phyloP scores from a whole-genome alignment of 1,139 yeast species.

The Blastobotrys malaysiensis region DNA sequence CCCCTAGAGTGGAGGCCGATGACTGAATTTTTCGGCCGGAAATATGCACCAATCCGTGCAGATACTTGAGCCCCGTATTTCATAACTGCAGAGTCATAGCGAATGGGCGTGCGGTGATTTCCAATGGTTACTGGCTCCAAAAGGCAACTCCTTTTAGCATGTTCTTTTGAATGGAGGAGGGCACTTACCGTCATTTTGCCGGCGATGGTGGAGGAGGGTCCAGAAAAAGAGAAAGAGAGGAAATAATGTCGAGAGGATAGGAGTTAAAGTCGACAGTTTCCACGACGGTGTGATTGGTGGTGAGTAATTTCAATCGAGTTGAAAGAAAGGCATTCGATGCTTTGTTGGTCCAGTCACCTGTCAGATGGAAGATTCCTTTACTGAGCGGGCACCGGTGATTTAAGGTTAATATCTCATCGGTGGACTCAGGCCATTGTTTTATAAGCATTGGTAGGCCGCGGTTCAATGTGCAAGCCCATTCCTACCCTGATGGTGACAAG shows the following conservation, averaged over 20 bases:
- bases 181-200: background rate
- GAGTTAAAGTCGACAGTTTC: too few species aligned
- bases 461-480: too few species aligned
- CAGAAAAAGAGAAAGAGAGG: too few species aligned
- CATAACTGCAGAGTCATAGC: background rate
- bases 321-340: background rate
- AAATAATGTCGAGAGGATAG: too few species aligned
- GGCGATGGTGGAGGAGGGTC: too few species aligned
- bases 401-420: background rate
- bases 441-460: too few species aligned
- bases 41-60: background rate
- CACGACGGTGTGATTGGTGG: too few species aligned
- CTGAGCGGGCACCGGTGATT: too few species aligned
- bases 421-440: background rate
- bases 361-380: too few species aligned
- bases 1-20: background rate
- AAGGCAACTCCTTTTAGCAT: background rate
- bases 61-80: background rate
- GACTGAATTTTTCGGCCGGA: background rate
- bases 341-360: background rate
- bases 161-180: background rate
- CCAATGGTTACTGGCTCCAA: too few species aligned
- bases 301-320: background rate
- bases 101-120: background rate
- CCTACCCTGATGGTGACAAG: too few species aligned